Evolutionary conservation across 768 basidiomycete species (phyloP).

Genomic region (Sistotremastrum niveocremeum): DNA sequence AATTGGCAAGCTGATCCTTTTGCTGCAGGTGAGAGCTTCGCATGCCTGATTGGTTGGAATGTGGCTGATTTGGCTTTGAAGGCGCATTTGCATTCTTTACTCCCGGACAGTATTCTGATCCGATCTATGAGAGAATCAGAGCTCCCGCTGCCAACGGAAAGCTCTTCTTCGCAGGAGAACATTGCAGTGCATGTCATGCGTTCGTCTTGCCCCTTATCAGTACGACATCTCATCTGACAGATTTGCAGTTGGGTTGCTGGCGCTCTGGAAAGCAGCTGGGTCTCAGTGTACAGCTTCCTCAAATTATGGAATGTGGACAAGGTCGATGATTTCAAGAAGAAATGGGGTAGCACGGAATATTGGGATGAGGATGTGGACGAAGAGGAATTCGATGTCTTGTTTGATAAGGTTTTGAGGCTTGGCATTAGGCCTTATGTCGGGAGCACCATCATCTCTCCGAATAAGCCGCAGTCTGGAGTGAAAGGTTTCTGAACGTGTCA

Average conservation of each 20-base stretch:
- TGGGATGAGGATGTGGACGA: too few species aligned
- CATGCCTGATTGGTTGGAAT: too few species aligned
- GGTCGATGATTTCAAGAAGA: constrained; percentile 9
- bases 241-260: constrained; percentile 22
- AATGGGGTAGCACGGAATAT: constrained; percentile 14
- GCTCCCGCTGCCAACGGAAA: constrained; percentile 17
- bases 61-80: too few species aligned
- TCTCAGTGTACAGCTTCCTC: constrained; percentile 16
- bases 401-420: too few species aligned
- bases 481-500: too few species aligned
- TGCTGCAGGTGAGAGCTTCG: constrained; percentile 19
- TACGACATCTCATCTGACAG: too few species aligned
- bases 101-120: constrained; percentile 23
- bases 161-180: constrained; percentile 26
- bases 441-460: too few species aligned
- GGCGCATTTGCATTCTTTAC: constrained; percentile 25
- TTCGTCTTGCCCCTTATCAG: too few species aligned
- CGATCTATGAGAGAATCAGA: constrained; percentile 18
- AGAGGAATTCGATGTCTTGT: too few species aligned
- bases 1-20: constrained; percentile 22
- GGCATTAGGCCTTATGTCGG: too few species aligned
- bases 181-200: constrained; percentile 24
- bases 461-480: too few species aligned
- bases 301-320: constrained; percentile 2
- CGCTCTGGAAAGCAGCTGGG: constrained; percentile 24